Conservation (phyloP, 768 basidiomycete species). For the Amanita phalloides region DNA sequence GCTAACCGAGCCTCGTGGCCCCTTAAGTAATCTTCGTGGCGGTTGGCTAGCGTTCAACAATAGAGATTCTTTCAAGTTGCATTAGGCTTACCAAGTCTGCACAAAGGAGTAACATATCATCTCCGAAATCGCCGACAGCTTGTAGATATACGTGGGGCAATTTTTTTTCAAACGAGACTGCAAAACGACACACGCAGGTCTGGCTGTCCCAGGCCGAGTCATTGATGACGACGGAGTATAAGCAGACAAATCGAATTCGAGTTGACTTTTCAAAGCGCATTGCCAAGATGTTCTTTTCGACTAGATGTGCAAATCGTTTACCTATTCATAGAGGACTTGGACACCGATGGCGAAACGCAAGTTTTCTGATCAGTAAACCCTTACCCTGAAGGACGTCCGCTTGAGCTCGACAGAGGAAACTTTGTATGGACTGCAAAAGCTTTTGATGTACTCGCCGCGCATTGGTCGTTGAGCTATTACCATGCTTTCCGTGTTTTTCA, state of each 20-base stretch:
- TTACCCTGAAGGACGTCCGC: background rate
- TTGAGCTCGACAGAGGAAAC: background rate
- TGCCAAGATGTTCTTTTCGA: background rate
- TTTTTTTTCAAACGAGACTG: background rate
- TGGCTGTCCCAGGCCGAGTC: conserved; percentile 1
- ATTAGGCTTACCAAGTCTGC: no score
- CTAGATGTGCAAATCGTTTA: background rate
- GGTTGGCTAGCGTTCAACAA: no score
- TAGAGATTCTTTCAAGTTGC: no score
- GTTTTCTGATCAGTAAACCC: background rate
- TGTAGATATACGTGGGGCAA: no score
- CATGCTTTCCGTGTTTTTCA: background rate
- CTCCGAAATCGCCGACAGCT: no score
- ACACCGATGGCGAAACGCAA: no score
- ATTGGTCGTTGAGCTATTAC: background rate
- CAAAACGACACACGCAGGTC: background rate
- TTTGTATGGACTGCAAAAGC: background rate
- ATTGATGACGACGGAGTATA: no score
- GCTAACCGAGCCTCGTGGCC: no score
- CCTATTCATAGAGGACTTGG: background rate
- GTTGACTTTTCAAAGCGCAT: background rate
- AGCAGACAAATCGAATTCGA: no score
- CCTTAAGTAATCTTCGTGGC: no score
- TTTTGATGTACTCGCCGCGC: background rate
- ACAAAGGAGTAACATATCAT: no score